phyloP scores from a whole-genome alignment of 2,329 filamentous ascomycete species.

The Mycogone perniciosa region DNA sequence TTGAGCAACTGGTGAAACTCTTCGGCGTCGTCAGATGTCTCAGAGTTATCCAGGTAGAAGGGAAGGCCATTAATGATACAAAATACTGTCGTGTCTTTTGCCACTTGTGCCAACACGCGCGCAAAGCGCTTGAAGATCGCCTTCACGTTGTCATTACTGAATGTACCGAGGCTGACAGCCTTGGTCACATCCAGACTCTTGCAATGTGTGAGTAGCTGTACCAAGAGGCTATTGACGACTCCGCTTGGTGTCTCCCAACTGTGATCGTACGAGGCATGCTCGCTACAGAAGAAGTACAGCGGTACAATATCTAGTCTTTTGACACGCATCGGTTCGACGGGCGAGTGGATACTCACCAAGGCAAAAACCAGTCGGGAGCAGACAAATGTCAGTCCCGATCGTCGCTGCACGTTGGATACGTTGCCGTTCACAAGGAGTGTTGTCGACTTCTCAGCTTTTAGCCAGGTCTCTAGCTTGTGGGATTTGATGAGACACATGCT shows the following conservation, averaged over 20 bases:
- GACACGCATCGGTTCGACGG: background rate
- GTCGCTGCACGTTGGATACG: background rate
- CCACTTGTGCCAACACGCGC: background rate
- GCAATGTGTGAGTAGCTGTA: background rate
- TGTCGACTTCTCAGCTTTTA: background rate
- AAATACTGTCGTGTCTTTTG: background rate
- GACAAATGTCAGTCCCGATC: background rate
- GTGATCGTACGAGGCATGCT: background rate
- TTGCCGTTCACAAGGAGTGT: background rate
- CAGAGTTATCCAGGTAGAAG: background rate
- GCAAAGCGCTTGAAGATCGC: background rate
- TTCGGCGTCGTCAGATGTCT: background rate
- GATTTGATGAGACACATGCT: background rate
- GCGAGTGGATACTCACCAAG: background rate
- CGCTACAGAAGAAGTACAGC: background rate
- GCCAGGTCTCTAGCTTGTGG: background rate
- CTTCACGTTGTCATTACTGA: background rate
- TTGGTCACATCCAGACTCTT: background rate
- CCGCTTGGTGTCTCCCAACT: background rate
- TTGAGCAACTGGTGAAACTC: background rate
- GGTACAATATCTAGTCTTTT: background rate
- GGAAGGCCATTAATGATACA: background rate
- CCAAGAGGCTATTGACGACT: background rate
- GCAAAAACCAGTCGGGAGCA: background rate
- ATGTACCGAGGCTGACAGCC: background rate